These are phyloP conservation scores for Pyrenophora tritici-repentis DNA, from an alignment of 2,329 filamentous ascomycete genomes.

Conservation along the genomic window DNA sequence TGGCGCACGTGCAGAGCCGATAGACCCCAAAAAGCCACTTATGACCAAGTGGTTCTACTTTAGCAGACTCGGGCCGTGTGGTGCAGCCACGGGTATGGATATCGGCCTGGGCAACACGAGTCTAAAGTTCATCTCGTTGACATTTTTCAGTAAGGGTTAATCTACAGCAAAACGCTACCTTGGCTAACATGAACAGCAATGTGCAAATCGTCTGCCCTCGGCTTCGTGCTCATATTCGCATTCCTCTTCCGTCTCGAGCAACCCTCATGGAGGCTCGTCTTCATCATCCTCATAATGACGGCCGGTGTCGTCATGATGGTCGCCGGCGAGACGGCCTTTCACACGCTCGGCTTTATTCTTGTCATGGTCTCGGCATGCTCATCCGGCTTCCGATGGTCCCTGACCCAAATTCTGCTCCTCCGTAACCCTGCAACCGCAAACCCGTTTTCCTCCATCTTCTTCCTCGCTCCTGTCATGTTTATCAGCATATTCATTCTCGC, in stretches of 20 bases:
- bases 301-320: constrained; percentile 97
- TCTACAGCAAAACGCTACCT: not conserved
- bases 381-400: constrained; percentile 94
- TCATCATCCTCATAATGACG: constrained; percentile 91
- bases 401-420: constrained; percentile 95
- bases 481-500: constrained; percentile 77
- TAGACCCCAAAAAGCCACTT: constrained; percentile 58
- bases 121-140: constrained; percentile 92
- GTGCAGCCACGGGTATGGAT: constrained; percentile 88
- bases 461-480: constrained; percentile 98
- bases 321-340: constrained; percentile 89
- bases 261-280: constrained; percentile 81
- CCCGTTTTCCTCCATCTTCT: constrained; percentile 96
- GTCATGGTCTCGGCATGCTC: constrained; percentile 94
- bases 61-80: constrained; percentile 88
- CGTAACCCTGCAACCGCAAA: constrained; percentile 95
- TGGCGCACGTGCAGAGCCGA: constrained; percentile 35
- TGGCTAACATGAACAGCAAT: constrained; percentile 61
- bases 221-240: constrained; percentile 93
- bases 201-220: constrained; percentile 97
- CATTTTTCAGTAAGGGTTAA: constrained; percentile 73
- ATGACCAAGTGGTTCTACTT: constrained; percentile 93
- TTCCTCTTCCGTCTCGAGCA: constrained; percentile 91
- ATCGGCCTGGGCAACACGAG: constrained; percentile 96
- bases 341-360: constrained; percentile 82